Conservation (phyloP, 805 yeast species). For the Vanderwaltozyma tropicalis region DNA sequence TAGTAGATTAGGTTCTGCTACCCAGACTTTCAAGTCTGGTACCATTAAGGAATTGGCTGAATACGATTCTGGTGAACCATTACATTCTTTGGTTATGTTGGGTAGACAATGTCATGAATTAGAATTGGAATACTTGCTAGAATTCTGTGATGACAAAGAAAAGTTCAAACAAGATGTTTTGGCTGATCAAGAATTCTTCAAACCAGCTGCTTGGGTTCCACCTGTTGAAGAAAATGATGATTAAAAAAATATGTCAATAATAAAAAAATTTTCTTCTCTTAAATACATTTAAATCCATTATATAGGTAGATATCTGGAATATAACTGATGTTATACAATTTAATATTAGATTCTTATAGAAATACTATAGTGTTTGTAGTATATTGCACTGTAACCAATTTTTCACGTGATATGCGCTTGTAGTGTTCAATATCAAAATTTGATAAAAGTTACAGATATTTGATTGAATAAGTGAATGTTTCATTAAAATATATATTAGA, state of each 20-base stretch:
- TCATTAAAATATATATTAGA: no score
- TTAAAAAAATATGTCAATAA: neutral
- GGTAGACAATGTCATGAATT: slow-evolving; percentile 93
- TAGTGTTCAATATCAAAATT: no score
- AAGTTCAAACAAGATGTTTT: slow-evolving; percentile 36
- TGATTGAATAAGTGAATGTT: no score
- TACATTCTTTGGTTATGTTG: slow-evolving; percentile 81
- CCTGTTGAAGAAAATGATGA: slow-evolving; percentile 31
- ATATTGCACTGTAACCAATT: no score
- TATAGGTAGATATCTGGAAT: no score
- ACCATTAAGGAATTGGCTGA: slow-evolving; percentile 66
- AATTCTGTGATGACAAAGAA: slow-evolving; percentile 55
- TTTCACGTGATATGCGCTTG: no score
- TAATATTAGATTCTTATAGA: no score
- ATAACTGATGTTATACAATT: no score
- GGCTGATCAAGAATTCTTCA: slow-evolving; percentile 57
- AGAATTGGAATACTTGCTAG: slow-evolving; percentile 75
- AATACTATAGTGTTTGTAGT: no score
- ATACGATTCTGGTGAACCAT: slow-evolving; percentile 88
- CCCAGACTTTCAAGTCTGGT: slow-evolving; percentile 75
- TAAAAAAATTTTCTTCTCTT: no score
- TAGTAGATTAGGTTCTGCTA: slow-evolving; percentile 81
- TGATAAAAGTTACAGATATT: no score
- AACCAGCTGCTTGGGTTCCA: slow-evolving; percentile 61
- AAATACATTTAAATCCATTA: no score